phyloP scores from a whole-genome alignment of 73 alveolate genomes.

The Uronychia setigera region DNA sequence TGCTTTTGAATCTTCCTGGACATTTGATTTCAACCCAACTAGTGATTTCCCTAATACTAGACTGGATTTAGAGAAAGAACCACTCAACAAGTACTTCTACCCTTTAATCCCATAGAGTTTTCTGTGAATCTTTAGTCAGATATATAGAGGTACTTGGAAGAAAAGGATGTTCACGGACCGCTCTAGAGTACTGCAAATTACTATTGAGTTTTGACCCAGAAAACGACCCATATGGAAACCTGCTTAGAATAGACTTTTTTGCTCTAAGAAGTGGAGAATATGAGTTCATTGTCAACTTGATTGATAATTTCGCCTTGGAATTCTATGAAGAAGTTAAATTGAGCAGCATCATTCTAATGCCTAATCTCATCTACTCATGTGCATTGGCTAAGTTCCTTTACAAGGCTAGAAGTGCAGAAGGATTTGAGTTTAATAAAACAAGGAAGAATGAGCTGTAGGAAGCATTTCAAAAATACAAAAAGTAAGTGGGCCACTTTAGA shows the following conservation, averaged over 20 bases:
- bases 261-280: constrained; percentile 69
- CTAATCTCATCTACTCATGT: constrained; percentile 63
- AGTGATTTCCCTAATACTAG: constrained; percentile 35
- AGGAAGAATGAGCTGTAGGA: not conserved
- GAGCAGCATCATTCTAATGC: constrained; percentile 48
- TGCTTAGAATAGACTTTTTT: constrained; percentile 71
- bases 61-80: constrained; percentile 50
- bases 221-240: constrained; percentile 68
- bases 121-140: constrained; percentile 55
- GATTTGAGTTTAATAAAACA: constrained; percentile 5
- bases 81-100: constrained; percentile 27
- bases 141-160: constrained; percentile 74
- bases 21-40: constrained; percentile 44
- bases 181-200: constrained; percentile 70
- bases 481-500: not conserved
- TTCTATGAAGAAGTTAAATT: constrained; percentile 48
- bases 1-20: constrained; percentile 53
- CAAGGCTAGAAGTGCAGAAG: not conserved
- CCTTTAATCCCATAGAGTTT: constrained; percentile 7
- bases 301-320: constrained; percentile 44
- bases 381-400: constrained; percentile 60
- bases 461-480: not conserved
- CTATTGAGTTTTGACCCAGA: constrained; percentile 65
- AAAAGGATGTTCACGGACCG: constrained; percentile 80
- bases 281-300: constrained; percentile 55